Evolutionary conservation across 2,329 filamentous ascomycete species (phyloP), one percentile per base, ranked within the genome.

Genomic region (Metarhizium guizhouense): DNA sequence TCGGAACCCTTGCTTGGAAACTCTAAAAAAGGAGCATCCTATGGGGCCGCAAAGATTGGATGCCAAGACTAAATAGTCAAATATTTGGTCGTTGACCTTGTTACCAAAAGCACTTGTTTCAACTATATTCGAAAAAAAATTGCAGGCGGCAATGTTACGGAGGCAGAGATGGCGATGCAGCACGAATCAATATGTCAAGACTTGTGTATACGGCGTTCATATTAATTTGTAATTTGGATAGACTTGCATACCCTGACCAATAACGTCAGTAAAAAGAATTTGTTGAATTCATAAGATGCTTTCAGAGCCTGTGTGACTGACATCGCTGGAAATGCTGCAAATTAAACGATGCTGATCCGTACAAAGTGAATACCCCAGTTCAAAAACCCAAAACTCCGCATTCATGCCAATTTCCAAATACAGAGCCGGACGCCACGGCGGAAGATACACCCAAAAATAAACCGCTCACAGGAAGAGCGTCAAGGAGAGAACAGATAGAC

Each of bases 1-100:
- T 51, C 55, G n/a, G 56, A 59, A 52, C 62, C 62, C 43, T 61
- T 66, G 6, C 48, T 62, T 2, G 49, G 49, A 3, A 63, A 57
- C 25, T 14, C 42, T 4, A 58, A 54, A 25, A 58, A 54, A 16
- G 30, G 42, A 13, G 20, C 42, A 6, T 50, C 57, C 55, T 30
- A 36, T 18, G 25, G 34, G n/a, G 49, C 49, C 40, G 49, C 40
- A 42, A 40, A 42, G 20, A 11, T 13, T 25, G 10, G 7, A 7
- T 8, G 16, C 13, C 20, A 32, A 7, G 14, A 48, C 45, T 48
- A 30, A 48, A 3, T 36, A 36, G 13, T 10, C 5, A 11, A 36
- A 36, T 25, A 25, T 25, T 4, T 25, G 25, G 25, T 25, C 25
- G 25, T 25, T 25, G 3, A 25, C 25, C 25, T 25, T 25, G 3